These are phyloP conservation scores for Teunomyces stri DNA, from an alignment of 805 yeast genomes.

Conservation along the genomic window DNA sequence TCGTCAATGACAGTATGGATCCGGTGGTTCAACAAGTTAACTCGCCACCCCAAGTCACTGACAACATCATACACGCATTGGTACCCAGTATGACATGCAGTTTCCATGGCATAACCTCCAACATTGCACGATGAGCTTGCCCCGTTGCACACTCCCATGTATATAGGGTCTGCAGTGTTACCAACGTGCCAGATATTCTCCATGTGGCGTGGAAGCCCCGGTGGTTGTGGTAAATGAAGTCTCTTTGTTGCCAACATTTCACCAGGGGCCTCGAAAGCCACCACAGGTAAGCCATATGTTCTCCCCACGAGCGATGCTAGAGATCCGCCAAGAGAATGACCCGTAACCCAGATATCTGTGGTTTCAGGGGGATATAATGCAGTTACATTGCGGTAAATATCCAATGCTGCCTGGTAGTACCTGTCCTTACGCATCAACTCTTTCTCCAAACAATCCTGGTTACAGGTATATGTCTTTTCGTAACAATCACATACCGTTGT, in stretches of 20 bases:
- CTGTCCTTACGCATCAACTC: constrained; percentile 73
- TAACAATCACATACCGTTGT: constrained; percentile 94
- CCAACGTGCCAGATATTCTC: constrained; percentile 96
- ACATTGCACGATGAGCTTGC: constrained; percentile 84
- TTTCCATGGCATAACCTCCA: constrained; percentile 97
- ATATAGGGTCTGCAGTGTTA: constrained; percentile 95
- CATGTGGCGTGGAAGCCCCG: constrained; percentile 73
- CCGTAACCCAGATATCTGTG: constrained; percentile 83
- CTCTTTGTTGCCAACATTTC: constrained; percentile 80
- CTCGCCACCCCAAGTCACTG: constrained; percentile 86
- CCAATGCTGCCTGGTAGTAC: constrained; percentile 77
- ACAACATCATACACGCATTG: constrained; percentile 89
- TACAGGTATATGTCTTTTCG: constrained; percentile 78
- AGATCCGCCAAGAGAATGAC: constrained; percentile 94
- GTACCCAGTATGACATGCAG: constrained; percentile 88
- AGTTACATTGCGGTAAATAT: constrained; percentile 72
- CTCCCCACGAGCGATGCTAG: constrained; percentile 78
- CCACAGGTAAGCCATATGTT: constrained; percentile 86
- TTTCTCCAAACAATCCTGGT: constrained; percentile 78
- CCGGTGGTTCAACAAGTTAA: constrained; percentile 82
- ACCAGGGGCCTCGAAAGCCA: constrained; percentile 91
- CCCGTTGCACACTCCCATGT: constrained; percentile 95
- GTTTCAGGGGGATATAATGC: constrained; percentile 57
- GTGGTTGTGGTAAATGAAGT: constrained; percentile 88
- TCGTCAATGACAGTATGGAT: constrained; percentile 89